Evolutionary conservation across 768 basidiomycete genomes (phyloP), one percentile per base, ranked within the genome.

Genomic region (Tephrocybe sp.): DNA sequence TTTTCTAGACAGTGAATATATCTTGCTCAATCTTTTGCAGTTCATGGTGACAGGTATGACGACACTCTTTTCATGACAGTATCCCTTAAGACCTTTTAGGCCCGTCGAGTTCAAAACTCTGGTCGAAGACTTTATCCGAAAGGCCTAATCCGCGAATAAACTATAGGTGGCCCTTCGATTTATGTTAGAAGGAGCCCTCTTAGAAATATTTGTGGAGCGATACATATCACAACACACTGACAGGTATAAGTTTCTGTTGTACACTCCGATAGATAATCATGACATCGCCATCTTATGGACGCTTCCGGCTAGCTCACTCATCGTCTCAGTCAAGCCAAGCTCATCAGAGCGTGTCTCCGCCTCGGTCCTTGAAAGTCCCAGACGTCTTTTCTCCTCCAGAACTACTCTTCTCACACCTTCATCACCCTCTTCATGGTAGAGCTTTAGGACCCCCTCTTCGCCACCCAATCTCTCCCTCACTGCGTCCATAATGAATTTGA

Each of bases 1-100:
- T 22, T 24, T 38, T 46, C 24, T 8, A 8, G 4, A 9, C 8
- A 27, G 16, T 41, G 31, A 1, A 28, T 30, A 27, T 8, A 43
- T 18, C 12, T 26, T 3, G 19, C 12, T 36, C 40, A 15, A 24
- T 3, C 1, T 21, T 39, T 39, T 36, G 22, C 55, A 88, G 86
- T 92, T 21, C 90, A 92, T 58, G 86, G 87, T 12, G 89, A 92
- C 60, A 75, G 74, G 82, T 60, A 44, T 32, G 37, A 47, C 12
- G 4, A 37, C 9, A n/a, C 18, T 30, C 8, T 5, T n/a, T 15
- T 16, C 43, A 18, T n/a, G 2, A 12, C 19, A 8, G 40, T 13
- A 3, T 13, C 26, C 9, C 15, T 44, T 21, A 37, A 18, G 35
- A 9, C 6, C 4, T 28, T 24, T 15, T 30, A 60, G 54, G 22